These are phyloP conservation scores for Saturnispora besseyi DNA, from an alignment of 805 yeast species.

Conservation along the genomic window DNA sequence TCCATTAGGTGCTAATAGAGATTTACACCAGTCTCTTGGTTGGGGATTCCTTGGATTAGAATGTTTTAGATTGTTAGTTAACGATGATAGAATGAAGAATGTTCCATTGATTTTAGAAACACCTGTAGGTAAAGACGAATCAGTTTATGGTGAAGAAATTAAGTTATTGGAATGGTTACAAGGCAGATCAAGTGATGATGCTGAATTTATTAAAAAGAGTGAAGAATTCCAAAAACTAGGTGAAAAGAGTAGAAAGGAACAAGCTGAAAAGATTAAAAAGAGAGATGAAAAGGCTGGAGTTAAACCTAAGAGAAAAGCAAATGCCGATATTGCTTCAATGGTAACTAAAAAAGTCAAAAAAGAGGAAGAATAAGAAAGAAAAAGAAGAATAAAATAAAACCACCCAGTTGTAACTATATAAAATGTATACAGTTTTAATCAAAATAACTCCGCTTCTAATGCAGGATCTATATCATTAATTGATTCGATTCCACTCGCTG, in stretches of 20 bases:
- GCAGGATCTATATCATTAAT: conserved; percentile 3
- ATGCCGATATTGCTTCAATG: conserved; percentile 19
- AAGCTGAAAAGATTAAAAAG: conserved; percentile 52
- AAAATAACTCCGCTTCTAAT: conserved; percentile 6
- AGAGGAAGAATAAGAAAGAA: conserved; percentile 1
- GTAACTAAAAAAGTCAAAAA: conserved; percentile 17
- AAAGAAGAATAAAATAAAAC: background rate
- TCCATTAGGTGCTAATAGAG: conserved; percentile 83
- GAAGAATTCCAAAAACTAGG: conserved; percentile 51
- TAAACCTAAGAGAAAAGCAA: conserved; percentile 15
- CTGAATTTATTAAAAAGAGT: conserved; percentile 42
- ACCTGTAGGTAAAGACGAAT: conserved; percentile 61
- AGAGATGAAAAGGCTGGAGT: conserved; percentile 31
- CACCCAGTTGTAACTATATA: conserved; percentile 2
- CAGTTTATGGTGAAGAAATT: conserved; percentile 70
- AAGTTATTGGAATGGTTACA: conserved; percentile 75
- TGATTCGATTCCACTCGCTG: conserved; percentile 1
- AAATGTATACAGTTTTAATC: background rate
- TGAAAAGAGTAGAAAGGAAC: conserved; percentile 59
- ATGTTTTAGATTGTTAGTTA: conserved; percentile 69
- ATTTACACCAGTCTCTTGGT: conserved; percentile 85
- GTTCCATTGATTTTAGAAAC: conserved; percentile 86
- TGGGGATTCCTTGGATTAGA: conserved; percentile 85
- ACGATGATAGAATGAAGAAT: conserved; percentile 47
- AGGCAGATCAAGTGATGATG: conserved; percentile 44